Conservation (phyloP, 1,139 yeast species). For the Sugiyamaella grinbergsii region DNA sequence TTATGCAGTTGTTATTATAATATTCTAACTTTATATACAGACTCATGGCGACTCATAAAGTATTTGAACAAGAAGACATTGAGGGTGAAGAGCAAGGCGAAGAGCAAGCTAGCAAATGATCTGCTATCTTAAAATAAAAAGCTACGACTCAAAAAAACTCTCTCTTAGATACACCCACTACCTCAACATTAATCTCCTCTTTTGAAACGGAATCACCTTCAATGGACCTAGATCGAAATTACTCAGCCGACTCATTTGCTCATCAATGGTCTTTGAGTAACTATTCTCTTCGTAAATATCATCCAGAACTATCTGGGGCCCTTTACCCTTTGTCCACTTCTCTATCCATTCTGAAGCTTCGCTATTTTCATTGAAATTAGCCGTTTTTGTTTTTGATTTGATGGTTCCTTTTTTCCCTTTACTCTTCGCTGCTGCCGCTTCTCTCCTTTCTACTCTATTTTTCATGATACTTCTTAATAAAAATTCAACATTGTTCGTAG, state of each 20-base stretch:
- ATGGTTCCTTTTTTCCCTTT: constrained; percentile 27
- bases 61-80: constrained; percentile 55
- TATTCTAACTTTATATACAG: constrained; percentile 29
- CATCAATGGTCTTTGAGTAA: constrained; percentile 28
- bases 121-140: too few relatives aligned
- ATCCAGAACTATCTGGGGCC: constrained; percentile 45
- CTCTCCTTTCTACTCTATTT: constrained; percentile 23
- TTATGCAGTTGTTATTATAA: too few relatives aligned
- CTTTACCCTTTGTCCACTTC: constrained; percentile 64
- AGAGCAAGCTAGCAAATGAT: too few relatives aligned
- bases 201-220: constrained; percentile 17
- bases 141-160: too few relatives aligned
- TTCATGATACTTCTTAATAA: constrained; percentile 59
- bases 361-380: constrained; percentile 54
- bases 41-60: constrained; percentile 64
- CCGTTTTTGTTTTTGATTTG: constrained; percentile 15
- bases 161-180: too few relatives aligned
- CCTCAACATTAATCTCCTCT: constrained; percentile 19
- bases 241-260: constrained; percentile 31
- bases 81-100: constrained; percentile 25
- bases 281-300: constrained; percentile 35
- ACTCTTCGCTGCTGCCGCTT: too few relatives aligned
- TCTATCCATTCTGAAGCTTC: constrained; percentile 71
- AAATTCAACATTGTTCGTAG: constrained; percentile 73
- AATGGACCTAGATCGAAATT: constrained; percentile 31